A percentile compares a stretch with the other conserved stretches of the same genome.
Conservation (phyloP, 1,284 basidiomycete species). For the Irpex lacteus region DNA sequence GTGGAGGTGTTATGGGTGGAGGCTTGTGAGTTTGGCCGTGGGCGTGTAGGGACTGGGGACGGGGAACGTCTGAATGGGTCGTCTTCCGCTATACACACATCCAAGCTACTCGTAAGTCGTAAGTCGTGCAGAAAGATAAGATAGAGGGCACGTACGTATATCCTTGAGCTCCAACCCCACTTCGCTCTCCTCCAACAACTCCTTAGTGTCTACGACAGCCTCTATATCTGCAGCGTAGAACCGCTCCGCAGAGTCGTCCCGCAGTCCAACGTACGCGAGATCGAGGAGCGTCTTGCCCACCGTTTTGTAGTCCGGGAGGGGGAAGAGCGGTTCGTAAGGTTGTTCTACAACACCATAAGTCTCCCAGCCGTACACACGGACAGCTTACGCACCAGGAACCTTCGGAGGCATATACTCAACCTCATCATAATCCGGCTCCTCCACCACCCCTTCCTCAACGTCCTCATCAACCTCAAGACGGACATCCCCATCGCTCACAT, state of each 20-base stretch:
- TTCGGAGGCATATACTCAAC: slow-evolving; percentile 79
- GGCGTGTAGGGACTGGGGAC: too few relatives aligned
- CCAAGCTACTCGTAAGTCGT: too few relatives aligned
- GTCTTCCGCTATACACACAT: too few relatives aligned
- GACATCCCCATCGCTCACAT: slow-evolving; percentile 64
- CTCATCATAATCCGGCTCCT: slow-evolving; percentile 56
- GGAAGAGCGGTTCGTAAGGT: slow-evolving; percentile 32
- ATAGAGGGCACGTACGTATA: slow-evolving; percentile 21
- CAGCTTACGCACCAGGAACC: slow-evolving; percentile 43
- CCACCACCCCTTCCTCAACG: slow-evolving; percentile 20
- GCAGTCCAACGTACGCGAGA: slow-evolving; percentile 22
- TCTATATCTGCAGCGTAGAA: slow-evolving; percentile 28
- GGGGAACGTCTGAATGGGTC: too few relatives aligned
- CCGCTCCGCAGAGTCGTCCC: slow-evolving; percentile 28
- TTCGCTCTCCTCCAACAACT: slow-evolving; percentile 22
- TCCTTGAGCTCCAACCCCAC: slow-evolving; percentile 22
- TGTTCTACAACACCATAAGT: slow-evolving; percentile 22
- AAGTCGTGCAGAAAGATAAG: too few relatives aligned
- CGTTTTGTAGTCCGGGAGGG: slow-evolving; percentile 32
- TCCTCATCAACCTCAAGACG: slow-evolving; percentile 24
- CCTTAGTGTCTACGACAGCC: slow-evolving; percentile 22
- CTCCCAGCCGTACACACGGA: background rate
- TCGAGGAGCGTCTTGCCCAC: slow-evolving; percentile 24
- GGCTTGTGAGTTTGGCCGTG: too few relatives aligned
- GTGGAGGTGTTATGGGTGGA: too few relatives aligned